Conservation (phyloP, 192 early-diverging fungal genomes). For the Chytriomyces sp. region DNA sequence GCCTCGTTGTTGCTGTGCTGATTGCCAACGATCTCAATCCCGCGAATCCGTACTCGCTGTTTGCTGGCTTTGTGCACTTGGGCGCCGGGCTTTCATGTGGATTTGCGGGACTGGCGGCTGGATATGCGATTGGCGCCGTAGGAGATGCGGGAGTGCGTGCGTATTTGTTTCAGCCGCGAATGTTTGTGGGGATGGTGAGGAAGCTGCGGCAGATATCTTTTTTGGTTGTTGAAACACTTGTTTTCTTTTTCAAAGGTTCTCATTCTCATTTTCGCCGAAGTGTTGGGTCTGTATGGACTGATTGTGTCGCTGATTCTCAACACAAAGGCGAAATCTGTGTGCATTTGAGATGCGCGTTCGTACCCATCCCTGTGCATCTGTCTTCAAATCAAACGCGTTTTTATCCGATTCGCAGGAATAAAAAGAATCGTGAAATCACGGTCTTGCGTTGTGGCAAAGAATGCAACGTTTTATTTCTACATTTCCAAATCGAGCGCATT, state of each 20-base stretch:
- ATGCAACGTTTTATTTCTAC: neutral
- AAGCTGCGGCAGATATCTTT: neutral
- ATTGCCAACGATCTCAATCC: constrained; percentile 62
- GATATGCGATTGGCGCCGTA: constrained; percentile 95
- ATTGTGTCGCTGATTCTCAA: constrained; percentile 91
- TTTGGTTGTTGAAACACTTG: neutral
- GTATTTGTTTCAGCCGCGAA: constrained; percentile 85
- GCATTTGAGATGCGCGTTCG: neutral
- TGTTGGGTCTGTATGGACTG: constrained; percentile 89
- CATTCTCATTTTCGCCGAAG: constrained; percentile 99
- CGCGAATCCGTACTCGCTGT: constrained; percentile 50
- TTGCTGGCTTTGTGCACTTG: constrained; percentile 87
- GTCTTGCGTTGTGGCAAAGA: no score
- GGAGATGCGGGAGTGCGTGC: constrained; percentile 95
- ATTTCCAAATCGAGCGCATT: constrained; percentile 38
- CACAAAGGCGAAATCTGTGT: constrained; percentile 71
- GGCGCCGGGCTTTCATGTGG: constrained; percentile 93
- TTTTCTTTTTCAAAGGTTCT: constrained; percentile 57
- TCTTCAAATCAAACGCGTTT: no score
- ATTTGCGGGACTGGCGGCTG: constrained; percentile 89
- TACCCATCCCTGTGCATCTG: neutral
- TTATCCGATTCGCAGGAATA: no score
- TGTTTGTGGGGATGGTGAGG: constrained; percentile 87
- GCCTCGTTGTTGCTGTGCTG: constrained; percentile 93
- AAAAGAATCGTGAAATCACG: no score